Percentiles rank a stretch among this genome's conserved stretches.
Evolutionary conservation across 805 yeast genomes (phyloP).

Genomic region (Ogataea chonburiensis): DNA sequence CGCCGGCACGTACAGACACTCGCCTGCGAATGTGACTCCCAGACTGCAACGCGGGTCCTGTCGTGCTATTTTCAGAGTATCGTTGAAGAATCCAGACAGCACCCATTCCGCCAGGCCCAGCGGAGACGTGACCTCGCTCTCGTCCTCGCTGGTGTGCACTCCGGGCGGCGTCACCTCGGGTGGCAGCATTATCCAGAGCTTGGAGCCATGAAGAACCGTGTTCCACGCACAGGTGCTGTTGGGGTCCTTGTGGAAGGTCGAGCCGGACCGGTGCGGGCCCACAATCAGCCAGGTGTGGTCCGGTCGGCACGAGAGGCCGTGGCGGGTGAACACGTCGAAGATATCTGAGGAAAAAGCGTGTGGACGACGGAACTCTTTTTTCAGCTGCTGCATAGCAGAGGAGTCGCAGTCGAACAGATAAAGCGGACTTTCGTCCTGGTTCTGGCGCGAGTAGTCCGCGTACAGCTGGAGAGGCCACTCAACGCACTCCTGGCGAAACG

Average conservation of each 20-base stretch:
- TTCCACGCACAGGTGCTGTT: slow-evolving; percentile 92
- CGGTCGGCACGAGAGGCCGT: slow-evolving; percentile 57
- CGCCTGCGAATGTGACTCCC: slow-evolving; percentile 77
- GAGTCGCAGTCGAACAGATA: slow-evolving; percentile 83
- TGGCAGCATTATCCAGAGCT: slow-evolving; percentile 88
- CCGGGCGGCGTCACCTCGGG: slow-evolving; percentile 81
- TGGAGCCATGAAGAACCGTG: slow-evolving; percentile 67
- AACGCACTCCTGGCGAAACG: slow-evolving; percentile 82
- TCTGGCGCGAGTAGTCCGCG: slow-evolving; percentile 55
- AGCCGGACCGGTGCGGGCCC: slow-evolving; percentile 81
- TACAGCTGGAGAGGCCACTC: slow-evolving; percentile 71
- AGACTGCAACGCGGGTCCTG: slow-evolving; percentile 48
- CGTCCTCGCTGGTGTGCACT: slow-evolving; percentile 69
- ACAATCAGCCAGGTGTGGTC: slow-evolving; percentile 91
- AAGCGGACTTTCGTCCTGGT: slow-evolving; percentile 79
- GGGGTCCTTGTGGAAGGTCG: slow-evolving; percentile 92
- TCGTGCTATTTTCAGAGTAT: slow-evolving; percentile 52
- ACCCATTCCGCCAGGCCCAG: slow-evolving; percentile 95
- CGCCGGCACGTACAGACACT: slow-evolving; percentile 86
- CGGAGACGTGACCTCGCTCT: slow-evolving; percentile 88
- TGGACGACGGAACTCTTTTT: slow-evolving; percentile 55
- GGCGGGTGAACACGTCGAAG: slow-evolving; percentile 45
- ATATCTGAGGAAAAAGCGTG: slow-evolving; percentile 55
- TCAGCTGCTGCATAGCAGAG: slow-evolving; percentile 57
- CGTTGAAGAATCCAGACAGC: slow-evolving; percentile 74